Base-by-base conservation (phyloP, 768 basidiomycete genomes). In the Tulasnella sp. region DNA sequence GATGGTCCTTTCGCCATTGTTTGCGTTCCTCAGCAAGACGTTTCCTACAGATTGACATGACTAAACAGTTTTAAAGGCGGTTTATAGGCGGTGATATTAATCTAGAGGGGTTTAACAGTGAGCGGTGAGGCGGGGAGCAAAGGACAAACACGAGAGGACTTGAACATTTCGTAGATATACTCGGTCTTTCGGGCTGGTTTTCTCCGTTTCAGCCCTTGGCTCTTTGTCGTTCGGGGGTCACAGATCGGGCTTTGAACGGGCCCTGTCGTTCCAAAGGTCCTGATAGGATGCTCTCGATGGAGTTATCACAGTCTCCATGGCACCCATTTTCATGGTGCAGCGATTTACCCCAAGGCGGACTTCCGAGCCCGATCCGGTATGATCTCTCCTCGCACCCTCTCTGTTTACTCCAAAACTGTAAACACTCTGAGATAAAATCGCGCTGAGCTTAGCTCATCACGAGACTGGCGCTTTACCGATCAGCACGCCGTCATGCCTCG, bases 1-100 rank as follows among this genome's bases (percentile, higher is more conserved):
- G 98, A 85, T 99, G 98, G 81, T 99, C 98, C 85, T 96, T 99
- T 79, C 98, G 86, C 98, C 98, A 99, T 82, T 96, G 94, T 86
- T 99, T 99, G 82, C 98, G 91, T 85, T 99, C 98, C 85, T 99
- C 98, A 39, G 95, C 90, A 20, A 99, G 88, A 82, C 98, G 92
- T 46, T 93, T 91, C 84, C 95, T 90, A 84, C 95, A 96, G 80
- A 98, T 97, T 46, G 61, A 67, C 61, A 67, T 67, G 32, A 10
- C 9, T 16, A 16, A 67, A 67, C 32, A 15, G 29, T 26, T 67
- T 67, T 32, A 67, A 67, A 35, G 15, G 15, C 32, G 61, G 29
- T 29, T 29, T 67, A 35, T 67, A 29, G 5, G 61, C 32, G 26
- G 61, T 26, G 51, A 29, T 67, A 67, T 67, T 29, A 35, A 26